These are phyloP conservation scores for Phylloporus scabripes DNA, from an alignment of 768 basidiomycete genomes.

Conservation along the genomic window DNA sequence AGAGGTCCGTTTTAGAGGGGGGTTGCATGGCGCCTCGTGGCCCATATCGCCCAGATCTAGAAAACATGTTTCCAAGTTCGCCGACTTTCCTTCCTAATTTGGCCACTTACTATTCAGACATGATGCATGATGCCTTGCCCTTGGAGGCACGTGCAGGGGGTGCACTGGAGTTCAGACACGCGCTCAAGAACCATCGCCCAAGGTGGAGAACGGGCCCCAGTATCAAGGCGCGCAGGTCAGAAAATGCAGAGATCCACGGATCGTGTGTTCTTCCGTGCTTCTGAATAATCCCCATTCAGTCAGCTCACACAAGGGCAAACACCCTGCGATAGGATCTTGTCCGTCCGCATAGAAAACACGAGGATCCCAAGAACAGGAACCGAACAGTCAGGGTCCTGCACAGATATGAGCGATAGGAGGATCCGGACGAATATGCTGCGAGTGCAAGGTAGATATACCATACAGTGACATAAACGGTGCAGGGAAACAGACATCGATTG, in stretches of 20 bases:
- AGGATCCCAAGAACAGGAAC: conserved; percentile 1
- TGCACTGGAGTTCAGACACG: conserved; percentile 3
- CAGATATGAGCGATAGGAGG: conserved; percentile 7
- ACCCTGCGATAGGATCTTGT: conserved; percentile 6
- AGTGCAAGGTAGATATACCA: conserved; percentile 11
- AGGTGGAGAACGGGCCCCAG: neutral
- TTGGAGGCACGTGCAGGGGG: neutral
- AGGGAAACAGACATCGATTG: conserved; percentile 23
- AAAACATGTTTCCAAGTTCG: conserved; percentile 2
- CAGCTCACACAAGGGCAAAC: conserved; percentile 5
- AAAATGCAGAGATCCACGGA: neutral
- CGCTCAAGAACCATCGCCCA: neutral
- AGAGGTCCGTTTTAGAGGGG: neutral
- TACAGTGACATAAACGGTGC: conserved; percentile 23
- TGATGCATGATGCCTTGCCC: neutral
- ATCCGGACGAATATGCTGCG: conserved; percentile 14
- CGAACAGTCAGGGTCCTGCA: conserved; percentile 5
- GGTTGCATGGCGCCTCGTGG: neutral
- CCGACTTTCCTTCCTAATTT: neutral
- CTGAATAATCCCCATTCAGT: conserved; percentile 1
- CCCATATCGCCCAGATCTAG: conserved; percentile 12
- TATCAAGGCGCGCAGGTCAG: neutral
- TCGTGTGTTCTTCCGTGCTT: neutral
- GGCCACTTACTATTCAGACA: conserved; percentile 12
- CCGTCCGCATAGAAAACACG: conserved; percentile 1